These are phyloP conservation scores for Saksenaea oblongispora DNA, from an alignment of 371 early-diverging fungal genomes.

Conservation along the genomic window DNA sequence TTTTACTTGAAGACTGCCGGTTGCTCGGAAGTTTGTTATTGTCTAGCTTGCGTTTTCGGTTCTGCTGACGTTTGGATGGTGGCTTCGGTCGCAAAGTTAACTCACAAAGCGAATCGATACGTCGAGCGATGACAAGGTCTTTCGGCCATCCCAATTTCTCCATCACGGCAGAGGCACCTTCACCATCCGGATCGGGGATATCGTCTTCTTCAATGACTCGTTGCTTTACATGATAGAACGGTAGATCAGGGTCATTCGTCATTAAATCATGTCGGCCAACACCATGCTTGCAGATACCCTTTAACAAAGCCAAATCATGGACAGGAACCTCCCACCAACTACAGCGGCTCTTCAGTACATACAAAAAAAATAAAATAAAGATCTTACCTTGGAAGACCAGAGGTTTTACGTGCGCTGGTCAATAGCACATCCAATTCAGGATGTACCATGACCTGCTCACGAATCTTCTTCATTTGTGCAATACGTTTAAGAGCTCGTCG, in stretches of 20 bases:
- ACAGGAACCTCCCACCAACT: conserved; percentile 73
- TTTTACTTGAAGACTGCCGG: conserved; percentile 7
- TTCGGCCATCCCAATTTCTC: conserved; percentile 62
- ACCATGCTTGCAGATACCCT: conserved; percentile 75
- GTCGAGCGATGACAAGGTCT: conserved; percentile 61
- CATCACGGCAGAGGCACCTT: conserved; percentile 20
- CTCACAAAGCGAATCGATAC: conserved; percentile 62
- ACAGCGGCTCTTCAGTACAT: conserved; percentile 18
- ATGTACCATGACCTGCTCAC: conserved; percentile 63
- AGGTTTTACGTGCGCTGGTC: conserved; percentile 40
- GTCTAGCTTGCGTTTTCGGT: conserved; percentile 31
- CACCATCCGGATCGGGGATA: conserved; percentile 23
- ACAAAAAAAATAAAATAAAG: neutral
- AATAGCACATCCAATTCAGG: conserved; percentile 51
- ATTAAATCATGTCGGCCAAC: conserved; percentile 69
- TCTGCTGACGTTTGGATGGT: conserved; percentile 32
- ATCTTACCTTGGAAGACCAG: conserved; percentile 49
- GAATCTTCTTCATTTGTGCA: conserved; percentile 69
- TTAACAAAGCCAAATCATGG: conserved; percentile 72
- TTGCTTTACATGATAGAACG: conserved; percentile 51
- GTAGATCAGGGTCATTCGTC: conserved; percentile 64
- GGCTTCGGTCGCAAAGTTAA: conserved; percentile 60
- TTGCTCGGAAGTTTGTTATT: neutral
- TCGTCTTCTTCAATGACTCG: conserved; percentile 22
- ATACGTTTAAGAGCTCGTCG: conserved; percentile 74